Evolutionary conservation across 73 alveolate species (phyloP), one percentile per base, ranked within the genome.

Genomic region (Paramecium bursaria): DNA sequence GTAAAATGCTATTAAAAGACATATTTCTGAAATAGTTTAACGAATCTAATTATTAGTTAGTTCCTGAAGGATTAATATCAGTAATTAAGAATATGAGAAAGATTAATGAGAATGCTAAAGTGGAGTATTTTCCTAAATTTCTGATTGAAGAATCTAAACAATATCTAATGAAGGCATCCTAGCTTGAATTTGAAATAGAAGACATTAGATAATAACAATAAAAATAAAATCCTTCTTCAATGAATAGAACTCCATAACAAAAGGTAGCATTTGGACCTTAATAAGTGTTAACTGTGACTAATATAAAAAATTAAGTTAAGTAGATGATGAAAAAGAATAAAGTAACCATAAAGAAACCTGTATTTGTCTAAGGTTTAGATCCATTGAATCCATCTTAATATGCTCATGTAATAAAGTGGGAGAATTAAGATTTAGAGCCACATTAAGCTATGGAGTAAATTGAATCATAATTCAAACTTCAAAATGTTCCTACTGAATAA

Each of bases 371-470:
- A 19, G 82, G 82, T 1, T 39, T 67, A 11, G 82, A 67, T 67
- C 82, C 82, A 14, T 5, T 67, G 1, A 67, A 67, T 67, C 82
- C 82, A 39, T 15, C 57, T 19, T 67, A 14, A 67, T 67, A 39
- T 67, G 57, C 82, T 39, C 82, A 67, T 42, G 55, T 67, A 5
- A 67, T 67, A 2, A 67, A 67, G 4, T 67, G 82, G 82, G 82
- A 67, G 35, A 42, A 67, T 67, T 22, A 67, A n/a, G 82, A 67
- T 33, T 67, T 67, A 42, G 82, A 67, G 21, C 54, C 49, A 13
- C 22, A 35, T 21, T 33, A 39, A 3, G 2, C 33, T 10, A 21
- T 47, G 13, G 82, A 67, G 44, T 47, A 53, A 0, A 42, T 35
- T 15, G 82, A 67, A 67, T 39, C 27, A 7, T 39, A 31, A 21